Base-by-base conservation (phyloP, 306 rosid genomes). In the Astragalus glycyphyllos region DNA sequence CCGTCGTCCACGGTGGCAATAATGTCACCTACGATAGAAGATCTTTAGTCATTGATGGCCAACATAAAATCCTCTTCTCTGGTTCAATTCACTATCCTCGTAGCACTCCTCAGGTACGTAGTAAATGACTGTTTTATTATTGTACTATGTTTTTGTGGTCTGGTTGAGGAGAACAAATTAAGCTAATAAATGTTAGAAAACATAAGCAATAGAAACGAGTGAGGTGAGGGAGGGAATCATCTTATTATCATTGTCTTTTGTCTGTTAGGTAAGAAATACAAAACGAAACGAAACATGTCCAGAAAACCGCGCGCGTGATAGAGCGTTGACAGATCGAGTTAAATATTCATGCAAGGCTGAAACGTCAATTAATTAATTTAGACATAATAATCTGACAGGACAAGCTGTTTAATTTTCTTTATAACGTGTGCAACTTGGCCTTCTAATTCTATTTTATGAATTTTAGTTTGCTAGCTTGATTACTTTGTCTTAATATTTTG, bases 71-170 rank as follows among this genome's bases (percentile, higher is more conserved):
- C 46, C 88, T 89, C 44, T 89, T 91, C 88, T 89, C 96, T 2
- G 97, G 93, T 59, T 87, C 92, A 37, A 88, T 91, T 65, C 97
- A 91, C 57, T 91, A 91, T 79, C 92, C 92, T 61, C 89, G 92
- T 49, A 89, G 96, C 84, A 89, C 96, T 55, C 91, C 97, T 50
- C 54, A 88, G 96, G 97, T 91, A 64, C 4, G 8, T 40, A 40
- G 29, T 26, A 26, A 26, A n/a, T n/a, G n/a, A n/a, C n/a, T 26
- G 31, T 26, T 26, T 26, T 20, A 20, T 1, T 44, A 12, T 41
- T 12, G 41, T 13, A 58, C 20, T 23, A 9, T 54, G n/a, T 38
- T 58, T 42, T 37, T 40, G 20, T 48, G 64, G 58, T 37, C 4
- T 26, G 23, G 29, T 61, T 61, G 29, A 73, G 11, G 17, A 16